These are phyloP conservation scores for Rachicladosporium sp. DNA, from an alignment of 2,329 filamentous ascomycete genomes.

Conservation along the genomic window DNA sequence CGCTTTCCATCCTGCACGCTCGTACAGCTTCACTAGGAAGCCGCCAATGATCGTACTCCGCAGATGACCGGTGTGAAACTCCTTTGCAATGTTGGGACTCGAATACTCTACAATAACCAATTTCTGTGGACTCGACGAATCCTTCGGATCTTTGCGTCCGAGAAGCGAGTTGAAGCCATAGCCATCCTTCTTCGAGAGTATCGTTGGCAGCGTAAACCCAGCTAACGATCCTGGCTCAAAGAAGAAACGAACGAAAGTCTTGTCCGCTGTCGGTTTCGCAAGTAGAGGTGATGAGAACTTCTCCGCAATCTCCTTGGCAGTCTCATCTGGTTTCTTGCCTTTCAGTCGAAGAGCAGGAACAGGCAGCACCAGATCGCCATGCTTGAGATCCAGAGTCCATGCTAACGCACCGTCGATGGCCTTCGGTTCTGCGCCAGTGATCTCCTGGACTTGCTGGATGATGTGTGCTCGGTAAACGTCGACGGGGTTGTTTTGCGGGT, in stretches of 20 bases:
- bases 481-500: constrained; percentile 60
- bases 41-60: constrained; percentile 66
- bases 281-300: constrained; percentile 55
- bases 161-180: constrained; percentile 53
- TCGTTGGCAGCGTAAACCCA: constrained; percentile 54
- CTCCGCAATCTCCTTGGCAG: constrained; percentile 43
- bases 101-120: constrained; percentile 69
- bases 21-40: constrained; percentile 58
- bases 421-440: constrained; percentile 57
- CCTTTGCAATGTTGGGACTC: constrained; percentile 77
- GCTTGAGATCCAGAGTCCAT: constrained; percentile 69
- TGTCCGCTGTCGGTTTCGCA: constrained; percentile 53
- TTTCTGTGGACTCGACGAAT: constrained; percentile 51
- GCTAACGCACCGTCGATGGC: constrained; percentile 65
- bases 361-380: constrained; percentile 69
- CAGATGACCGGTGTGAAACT: constrained; percentile 63
- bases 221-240: constrained; percentile 59
- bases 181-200: constrained; percentile 47
- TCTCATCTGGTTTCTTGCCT: constrained; percentile 46
- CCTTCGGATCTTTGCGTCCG: constrained; percentile 49
- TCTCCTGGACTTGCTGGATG: constrained; percentile 51
- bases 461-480: constrained; percentile 73
- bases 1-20: constrained; percentile 58
- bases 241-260: constrained; percentile 67
- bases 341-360: constrained; percentile 70